Base-by-base conservation (phyloP, 2,329 filamentous ascomycete species). In the Hypomyces perniciosus region DNA sequence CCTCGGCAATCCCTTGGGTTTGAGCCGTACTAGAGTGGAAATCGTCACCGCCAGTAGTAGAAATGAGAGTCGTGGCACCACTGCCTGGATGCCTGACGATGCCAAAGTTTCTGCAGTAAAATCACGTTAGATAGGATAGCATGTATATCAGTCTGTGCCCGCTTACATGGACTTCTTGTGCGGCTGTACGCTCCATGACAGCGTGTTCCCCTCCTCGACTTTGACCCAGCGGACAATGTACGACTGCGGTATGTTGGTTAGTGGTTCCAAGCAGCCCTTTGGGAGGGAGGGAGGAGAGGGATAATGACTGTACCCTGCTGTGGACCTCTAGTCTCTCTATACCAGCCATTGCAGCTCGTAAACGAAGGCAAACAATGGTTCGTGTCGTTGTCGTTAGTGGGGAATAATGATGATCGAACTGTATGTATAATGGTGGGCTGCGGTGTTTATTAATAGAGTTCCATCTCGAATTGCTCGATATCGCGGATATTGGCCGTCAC, bases 191-290 rank as follows among this genome's bases (percentile, higher is more conserved):
- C 90, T 96, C 93, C 93, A 99, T 12, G 91, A 96, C 61, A 99
- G 90, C 46, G 91, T 96, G 68, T 96, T 86, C 48, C 87, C 87
- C 57, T 90, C 85, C 50, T 90, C 85, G 60, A 96, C 92, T 66
- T 90, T 86, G 60, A 96, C 88, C 92, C 93, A 99, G 65, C 93
- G 90, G 51, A 99, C 89, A 61, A 99, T 90, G 72, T 99, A 99
- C 57, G 90, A 96, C 93, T 97, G 59, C 59, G 58, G 12, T n/a
- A 35, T n/a, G 27, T 45, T 9, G 12, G 52, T 65, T 59, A 65
- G 62, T 53, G 40, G 26, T 50, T 48, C 49, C 46, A 26, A 27
- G 13, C 39, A 42, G 29, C 9, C 5, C 27, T 26, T 26, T 33
- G 40, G 33, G 35, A 29, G 12, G 39, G 26, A 26, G 12, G 42